These are phyloP conservation scores for Kwoniella heveanensis DNA, from an alignment of 768 basidiomycete species.

Conservation along the genomic window DNA sequence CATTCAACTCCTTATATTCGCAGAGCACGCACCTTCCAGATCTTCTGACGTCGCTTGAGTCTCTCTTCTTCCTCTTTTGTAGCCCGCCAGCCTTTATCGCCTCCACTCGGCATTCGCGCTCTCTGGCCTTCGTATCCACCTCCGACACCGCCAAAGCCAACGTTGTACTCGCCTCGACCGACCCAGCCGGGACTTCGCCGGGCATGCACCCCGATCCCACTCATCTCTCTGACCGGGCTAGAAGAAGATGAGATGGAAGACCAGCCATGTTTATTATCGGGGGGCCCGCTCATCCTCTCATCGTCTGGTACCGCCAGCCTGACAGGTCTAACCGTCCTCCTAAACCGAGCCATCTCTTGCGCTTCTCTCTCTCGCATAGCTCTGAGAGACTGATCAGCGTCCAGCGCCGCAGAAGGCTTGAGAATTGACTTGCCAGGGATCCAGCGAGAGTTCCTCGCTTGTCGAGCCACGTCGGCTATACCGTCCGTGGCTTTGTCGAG, in stretches of 20 bases:
- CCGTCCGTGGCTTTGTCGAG: slow-evolving; percentile 27
- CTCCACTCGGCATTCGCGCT: slow-evolving; percentile 10
- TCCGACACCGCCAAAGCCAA: slow-evolving; percentile 4
- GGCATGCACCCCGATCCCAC: slow-evolving; percentile 2
- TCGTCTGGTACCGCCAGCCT: slow-evolving; percentile 20
- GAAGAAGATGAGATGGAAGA: slow-evolving; percentile 12
- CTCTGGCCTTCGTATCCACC: slow-evolving; percentile 9
- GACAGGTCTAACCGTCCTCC: slow-evolving; percentile 17
- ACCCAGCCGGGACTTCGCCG: slow-evolving; percentile 28
- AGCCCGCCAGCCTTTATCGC: slow-evolving; percentile 14
- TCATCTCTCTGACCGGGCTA: slow-evolving; percentile 17
- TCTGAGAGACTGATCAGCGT: slow-evolving; percentile 20
- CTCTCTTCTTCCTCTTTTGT: slow-evolving; percentile 31
- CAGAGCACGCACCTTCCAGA: slow-evolving; percentile 34
- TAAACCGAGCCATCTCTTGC: slow-evolving; percentile 41
- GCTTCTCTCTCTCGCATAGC: slow-evolving; percentile 36
- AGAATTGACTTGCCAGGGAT: slow-evolving; percentile 29
- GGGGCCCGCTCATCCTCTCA: no score
- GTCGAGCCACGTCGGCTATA: slow-evolving; percentile 11
- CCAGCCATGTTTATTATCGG: slow-evolving; percentile 14
- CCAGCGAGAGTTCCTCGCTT: slow-evolving; percentile 20
- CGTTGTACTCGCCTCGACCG: slow-evolving; percentile 26
- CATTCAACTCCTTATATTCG: not conserved
- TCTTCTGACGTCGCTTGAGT: slow-evolving; percentile 29
- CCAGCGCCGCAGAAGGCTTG: slow-evolving; percentile 17